Percentiles rank a stretch among this genome's conserved stretches.
These are phyloP conservation scores for Phytomonas sp. DNA, from an alignment of 208 protist genomes.

Conservation along the genomic window DNA sequence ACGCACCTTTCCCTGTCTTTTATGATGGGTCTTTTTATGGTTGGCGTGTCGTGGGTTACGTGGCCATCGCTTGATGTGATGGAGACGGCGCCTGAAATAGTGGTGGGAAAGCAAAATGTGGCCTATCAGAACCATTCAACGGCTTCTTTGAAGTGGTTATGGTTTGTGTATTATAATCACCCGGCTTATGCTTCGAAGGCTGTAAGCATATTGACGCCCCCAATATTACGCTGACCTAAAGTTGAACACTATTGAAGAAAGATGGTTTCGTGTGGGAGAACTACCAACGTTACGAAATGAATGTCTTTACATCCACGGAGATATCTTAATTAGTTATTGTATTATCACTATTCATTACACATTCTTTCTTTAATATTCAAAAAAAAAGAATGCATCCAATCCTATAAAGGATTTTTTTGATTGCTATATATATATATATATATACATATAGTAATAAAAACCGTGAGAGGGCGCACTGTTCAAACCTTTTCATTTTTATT, in stretches of 20 bases:
- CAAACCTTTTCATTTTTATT: background rate
- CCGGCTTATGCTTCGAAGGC: slow-evolving; percentile 39
- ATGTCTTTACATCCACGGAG: background rate
- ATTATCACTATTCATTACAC: background rate
- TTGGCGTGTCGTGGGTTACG: slow-evolving; percentile 34
- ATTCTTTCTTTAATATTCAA: background rate
- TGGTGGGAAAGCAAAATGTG: slow-evolving; percentile 31
- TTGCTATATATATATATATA: too few species aligned
- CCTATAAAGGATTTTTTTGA: background rate
- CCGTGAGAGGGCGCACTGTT: background rate
- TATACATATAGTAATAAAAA: too few species aligned
- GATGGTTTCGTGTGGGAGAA: background rate
- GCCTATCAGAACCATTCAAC: slow-evolving; percentile 62
- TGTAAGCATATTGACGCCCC: background rate
- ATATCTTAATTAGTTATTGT: background rate
- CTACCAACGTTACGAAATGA: background rate
- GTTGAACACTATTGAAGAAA: background rate
- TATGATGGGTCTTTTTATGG: slow-evolving; percentile 32
- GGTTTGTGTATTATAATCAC: slow-evolving; percentile 82
- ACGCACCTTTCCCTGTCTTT: slow-evolving; percentile 48
- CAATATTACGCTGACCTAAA: background rate
- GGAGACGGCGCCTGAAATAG: slow-evolving; percentile 48
- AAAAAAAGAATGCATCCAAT: background rate
- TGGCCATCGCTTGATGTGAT: slow-evolving; percentile 36
- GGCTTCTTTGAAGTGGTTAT: slow-evolving; percentile 59